Evolutionary conservation across 148 eudicot species (phyloP), one percentile per base, ranked within the genome.

Genomic region (Hydrangea macrophylla): DNA sequence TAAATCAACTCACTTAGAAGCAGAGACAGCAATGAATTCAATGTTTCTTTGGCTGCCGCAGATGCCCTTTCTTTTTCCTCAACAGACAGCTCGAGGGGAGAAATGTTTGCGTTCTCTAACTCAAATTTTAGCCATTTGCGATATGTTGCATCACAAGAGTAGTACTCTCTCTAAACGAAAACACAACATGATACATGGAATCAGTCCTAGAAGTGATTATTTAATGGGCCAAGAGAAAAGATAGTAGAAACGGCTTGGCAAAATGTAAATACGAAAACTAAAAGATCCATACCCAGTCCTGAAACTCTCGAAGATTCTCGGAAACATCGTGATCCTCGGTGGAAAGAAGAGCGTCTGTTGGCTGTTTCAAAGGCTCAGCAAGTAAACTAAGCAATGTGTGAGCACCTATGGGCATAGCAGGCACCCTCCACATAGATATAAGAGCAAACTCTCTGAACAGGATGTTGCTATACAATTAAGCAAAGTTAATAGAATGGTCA

Each of bases 371-470:
- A 61, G 95, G 97, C 76, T 90, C 98, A 20, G 97, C 96, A 75
- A 93, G 98, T 69, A 90, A 90, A 60, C 98, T 83, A 70, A 93
- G 96, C 81, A 93, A 76, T 42, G 83, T 84, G 73, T 93, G 98
- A 6, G 98, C 92, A 37, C 98, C 98, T 72, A 84, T 73, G 26
- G 97, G 98, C 84, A 90, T 78, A 69, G 80, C 84, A 55, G 98
- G 95, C 54, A 90, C 96, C 83, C 98, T 93, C 96, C 98, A 88
- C 95, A 93, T 90, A 33, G 98, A 90, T 55, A 90, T 86, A 60
- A 93, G 81, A 78, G 98, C 89, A 75, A 93, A 93, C 74, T 93
- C 98, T 79, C 98, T 73, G 79, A 93, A 93, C 66, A 93, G 82
- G 70, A 86, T 73, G 73, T 93, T 93, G 86, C 98, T 93, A 73